Conservation (phyloP, 2,329 filamentous ascomycete species). For the Pseudogymnoascus sp. region DNA sequence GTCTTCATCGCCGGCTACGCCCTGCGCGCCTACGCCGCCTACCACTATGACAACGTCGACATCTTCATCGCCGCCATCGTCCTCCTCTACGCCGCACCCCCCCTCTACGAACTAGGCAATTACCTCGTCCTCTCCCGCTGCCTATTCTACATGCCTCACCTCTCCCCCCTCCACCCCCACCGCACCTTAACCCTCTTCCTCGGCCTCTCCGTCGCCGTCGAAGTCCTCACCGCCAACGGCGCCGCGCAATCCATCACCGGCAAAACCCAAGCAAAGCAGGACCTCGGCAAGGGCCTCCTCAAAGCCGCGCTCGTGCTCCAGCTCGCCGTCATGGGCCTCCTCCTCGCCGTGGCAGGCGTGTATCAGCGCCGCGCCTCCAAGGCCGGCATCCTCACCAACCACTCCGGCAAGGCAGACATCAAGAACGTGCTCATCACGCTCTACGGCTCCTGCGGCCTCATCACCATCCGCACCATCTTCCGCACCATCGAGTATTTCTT, state of each 20-base stretch:
- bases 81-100: slow-evolving; percentile 28
- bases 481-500: slow-evolving; percentile 52
- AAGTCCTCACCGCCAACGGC: slow-evolving; percentile 40
- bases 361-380: slow-evolving; percentile 40
- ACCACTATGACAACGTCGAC: slow-evolving; percentile 38
- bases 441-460: slow-evolving; percentile 41
- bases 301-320: slow-evolving; percentile 47
- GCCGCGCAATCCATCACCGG: slow-evolving; percentile 40
- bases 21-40: slow-evolving; percentile 43
- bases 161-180: slow-evolving; percentile 42
- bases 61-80: slow-evolving; percentile 36
- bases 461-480: slow-evolving; percentile 47
- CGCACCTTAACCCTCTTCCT: slow-evolving; percentile 39
- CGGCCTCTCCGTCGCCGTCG: slow-evolving; percentile 38
- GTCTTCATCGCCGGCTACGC: slow-evolving; percentile 49
- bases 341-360: slow-evolving; percentile 37
- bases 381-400: slow-evolving; percentile 24
- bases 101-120: slow-evolving; percentile 52
- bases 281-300: slow-evolving; percentile 37
- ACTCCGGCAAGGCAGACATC: slow-evolving; percentile 20
- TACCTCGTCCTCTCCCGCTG: slow-evolving; percentile 53
- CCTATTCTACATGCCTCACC: slow-evolving; percentile 52
- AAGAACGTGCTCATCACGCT: slow-evolving; percentile 36
- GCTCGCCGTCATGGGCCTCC: slow-evolving; percentile 41
- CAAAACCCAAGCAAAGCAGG: slow-evolving; percentile 31